Conservation (phyloP, 2,329 filamentous ascomycete species). For the Colletotrichum tropicicola region DNA sequence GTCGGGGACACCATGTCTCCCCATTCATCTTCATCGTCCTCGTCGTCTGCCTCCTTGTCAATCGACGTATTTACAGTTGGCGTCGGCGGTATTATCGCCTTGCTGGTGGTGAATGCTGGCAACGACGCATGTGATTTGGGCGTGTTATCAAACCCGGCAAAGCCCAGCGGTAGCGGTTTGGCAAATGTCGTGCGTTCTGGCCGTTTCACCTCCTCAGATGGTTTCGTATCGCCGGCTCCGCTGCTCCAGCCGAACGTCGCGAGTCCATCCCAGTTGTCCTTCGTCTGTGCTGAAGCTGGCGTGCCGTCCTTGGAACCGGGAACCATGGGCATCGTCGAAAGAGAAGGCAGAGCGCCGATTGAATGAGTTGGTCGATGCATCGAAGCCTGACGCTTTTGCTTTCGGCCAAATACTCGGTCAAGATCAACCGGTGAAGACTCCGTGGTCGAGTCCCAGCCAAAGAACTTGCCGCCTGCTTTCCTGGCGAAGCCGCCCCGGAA, state of each 20-base stretch:
- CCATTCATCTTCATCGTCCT: slow-evolving; percentile 59
- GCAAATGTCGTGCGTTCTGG: background rate
- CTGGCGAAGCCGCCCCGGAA: slow-evolving; percentile 47
- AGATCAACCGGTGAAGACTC: slow-evolving; percentile 58
- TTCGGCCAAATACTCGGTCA: slow-evolving; percentile 52
- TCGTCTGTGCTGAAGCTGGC: slow-evolving; percentile 33
- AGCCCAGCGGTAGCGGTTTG: slow-evolving; percentile 14
- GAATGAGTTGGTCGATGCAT: slow-evolving; percentile 34
- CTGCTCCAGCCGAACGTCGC: slow-evolving; percentile 43
- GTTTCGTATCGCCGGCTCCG: background rate
- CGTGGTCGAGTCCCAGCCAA: slow-evolving; percentile 67
- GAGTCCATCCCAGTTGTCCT: slow-evolving; percentile 15
- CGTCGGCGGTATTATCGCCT: slow-evolving; percentile 1
- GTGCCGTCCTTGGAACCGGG: slow-evolving; percentile 26
- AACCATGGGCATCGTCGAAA: slow-evolving; percentile 13
- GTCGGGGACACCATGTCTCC: slow-evolving; percentile 66
- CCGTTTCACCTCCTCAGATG: background rate
- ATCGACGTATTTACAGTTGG: background rate
- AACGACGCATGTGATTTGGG: slow-evolving; percentile 22
- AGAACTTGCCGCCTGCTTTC: slow-evolving; percentile 58
- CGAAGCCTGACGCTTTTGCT: slow-evolving; percentile 35
- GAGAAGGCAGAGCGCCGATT: slow-evolving; percentile 10
- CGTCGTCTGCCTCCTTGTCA: slow-evolving; percentile 25
- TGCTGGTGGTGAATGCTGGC: slow-evolving; percentile 15
- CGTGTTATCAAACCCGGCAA: slow-evolving; percentile 19